These are phyloP conservation scores for Nemania bipapillata DNA, from an alignment of 2,329 filamentous ascomycete species.

Conservation along the genomic window DNA sequence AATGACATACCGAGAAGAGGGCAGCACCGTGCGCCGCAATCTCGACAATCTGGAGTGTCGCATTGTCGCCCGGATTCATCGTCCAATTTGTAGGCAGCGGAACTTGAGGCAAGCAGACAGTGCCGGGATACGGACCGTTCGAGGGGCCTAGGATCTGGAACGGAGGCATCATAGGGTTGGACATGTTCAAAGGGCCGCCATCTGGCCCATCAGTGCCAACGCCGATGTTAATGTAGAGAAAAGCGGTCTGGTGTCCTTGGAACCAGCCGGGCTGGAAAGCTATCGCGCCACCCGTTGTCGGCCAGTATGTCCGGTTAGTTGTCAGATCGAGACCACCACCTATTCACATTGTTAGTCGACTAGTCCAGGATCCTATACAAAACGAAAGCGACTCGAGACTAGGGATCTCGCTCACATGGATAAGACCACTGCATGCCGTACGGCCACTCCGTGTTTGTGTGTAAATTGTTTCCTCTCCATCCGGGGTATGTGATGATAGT, in stretches of 20 bases:
- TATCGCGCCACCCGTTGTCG: constrained; percentile 84
- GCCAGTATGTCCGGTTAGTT: constrained; percentile 91
- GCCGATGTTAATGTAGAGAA: constrained; percentile 92
- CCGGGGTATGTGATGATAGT: constrained; percentile 87
- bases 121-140: constrained; percentile 86
- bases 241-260: constrained; percentile 81
- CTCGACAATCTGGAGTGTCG: constrained; percentile 80
- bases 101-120: constrained; percentile 89
- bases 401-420: constrained; percentile 74
- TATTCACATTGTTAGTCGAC: constrained; percentile 53
- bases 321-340: constrained; percentile 84
- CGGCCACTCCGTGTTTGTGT: constrained; percentile 80
- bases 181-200: constrained; percentile 83
- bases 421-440: constrained; percentile 97
- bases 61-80: constrained; percentile 82
- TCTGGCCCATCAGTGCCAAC: constrained; percentile 75
- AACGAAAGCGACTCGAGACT: not conserved
- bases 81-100: constrained; percentile 78
- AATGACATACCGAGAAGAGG: constrained; percentile 70
- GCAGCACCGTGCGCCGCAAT: constrained; percentile 76
- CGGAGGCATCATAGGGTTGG: constrained; percentile 78
- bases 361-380: not conserved
- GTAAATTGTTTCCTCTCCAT: constrained; percentile 86
- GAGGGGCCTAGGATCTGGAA: constrained; percentile 86
- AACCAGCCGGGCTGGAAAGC: constrained; percentile 97